Evolutionary conservation across 805 yeast species (phyloP), one percentile per base, ranked within the genome.

Genomic region (Sugiyamaella boreocaroliniensis): DNA sequence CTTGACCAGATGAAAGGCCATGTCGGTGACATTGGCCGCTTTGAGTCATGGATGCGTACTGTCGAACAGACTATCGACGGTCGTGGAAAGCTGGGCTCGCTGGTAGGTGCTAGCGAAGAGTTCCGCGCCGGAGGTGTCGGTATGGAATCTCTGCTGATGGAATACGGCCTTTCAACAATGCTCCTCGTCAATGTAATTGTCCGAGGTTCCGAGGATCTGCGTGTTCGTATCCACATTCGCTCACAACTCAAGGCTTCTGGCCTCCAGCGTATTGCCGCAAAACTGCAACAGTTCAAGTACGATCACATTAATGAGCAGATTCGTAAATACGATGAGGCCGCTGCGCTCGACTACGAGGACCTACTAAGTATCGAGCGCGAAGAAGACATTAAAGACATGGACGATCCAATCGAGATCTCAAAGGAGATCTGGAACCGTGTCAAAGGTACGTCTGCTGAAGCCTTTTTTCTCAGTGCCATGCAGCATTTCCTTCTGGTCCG

Each of bases 31-130:
- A 42, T 61, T 20, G 55, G 64, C 58, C 68, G 85, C 42, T 81
- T 85, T 59, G 86, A 82, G 55, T 76, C 83, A 40, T 89, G 96
- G 96, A 63, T 88, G 45, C 69, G 72, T 47, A 71, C 81, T 11
- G 83, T 88, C 2, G 83, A 77, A 48, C 78, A 77, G 47, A 83
- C 90, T 0, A 61, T 89, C 44, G 88, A 82, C 52, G 97, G 97
- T 2, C 77, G 90, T 60, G 98, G 98, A 7, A 85, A 82, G 61
- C 76, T 86, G 77, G 96, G 97, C 10, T 87, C 97, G 0, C 68
- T 85, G 61, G 98, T 92, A 8, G 97, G 97, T 1, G 96, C 97
- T 0, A 83, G 88, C 54, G 93, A 85, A 9, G 97, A 92, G 59
- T 76, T 81, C 50, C 82, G 81, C 54, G 67, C 76, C 6, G 71